Conservation (phyloP, 164 flowering plant species). For the Vitis riparia region DNA sequence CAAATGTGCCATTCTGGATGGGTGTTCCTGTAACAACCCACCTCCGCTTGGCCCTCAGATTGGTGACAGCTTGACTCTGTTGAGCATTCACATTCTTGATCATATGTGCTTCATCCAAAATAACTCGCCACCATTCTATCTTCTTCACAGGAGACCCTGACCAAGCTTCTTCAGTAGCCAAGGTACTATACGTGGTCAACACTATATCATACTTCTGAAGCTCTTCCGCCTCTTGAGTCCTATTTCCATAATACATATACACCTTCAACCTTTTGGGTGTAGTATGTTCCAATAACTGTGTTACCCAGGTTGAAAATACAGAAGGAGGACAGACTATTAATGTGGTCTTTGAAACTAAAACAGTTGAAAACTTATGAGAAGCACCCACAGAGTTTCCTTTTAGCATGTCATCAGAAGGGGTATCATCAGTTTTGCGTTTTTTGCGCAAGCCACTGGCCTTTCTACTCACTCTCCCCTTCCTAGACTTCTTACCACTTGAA, state of each 20-base stretch:
- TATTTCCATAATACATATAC: conserved; percentile 77
- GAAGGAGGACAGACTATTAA: conserved; percentile 84
- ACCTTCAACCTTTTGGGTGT: conserved; percentile 54
- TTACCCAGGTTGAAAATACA: conserved; percentile 75
- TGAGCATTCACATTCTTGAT: conserved; percentile 70
- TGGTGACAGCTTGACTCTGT: conserved; percentile 68
- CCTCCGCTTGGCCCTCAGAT: conserved; percentile 61
- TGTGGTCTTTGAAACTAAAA: conserved; percentile 39
- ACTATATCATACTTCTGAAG: conserved; percentile 75
- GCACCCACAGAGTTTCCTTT: conserved; percentile 5
- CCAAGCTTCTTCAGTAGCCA: conserved; percentile 47
- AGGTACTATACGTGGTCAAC: conserved; percentile 75
- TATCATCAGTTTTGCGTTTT: conserved; percentile 28
- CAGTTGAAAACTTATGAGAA: conserved; percentile 5
- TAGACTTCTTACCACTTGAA: conserved; percentile 32
- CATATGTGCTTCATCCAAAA: conserved; percentile 90
- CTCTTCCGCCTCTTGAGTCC: conserved; percentile 55
- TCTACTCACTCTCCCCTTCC: conserved; percentile 27
- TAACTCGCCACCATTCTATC: conserved; percentile 82
- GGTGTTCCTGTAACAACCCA: conserved; percentile 98
- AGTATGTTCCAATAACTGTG: conserved; percentile 79
- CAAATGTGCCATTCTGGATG: conserved; percentile 77
- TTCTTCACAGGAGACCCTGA: conserved; percentile 51
- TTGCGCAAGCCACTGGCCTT: conserved; percentile 23
- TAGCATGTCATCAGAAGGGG: background rate